Base-by-base conservation (phyloP, 2,329 filamentous ascomycete genomes). In the Botryotinia calthae region DNA sequence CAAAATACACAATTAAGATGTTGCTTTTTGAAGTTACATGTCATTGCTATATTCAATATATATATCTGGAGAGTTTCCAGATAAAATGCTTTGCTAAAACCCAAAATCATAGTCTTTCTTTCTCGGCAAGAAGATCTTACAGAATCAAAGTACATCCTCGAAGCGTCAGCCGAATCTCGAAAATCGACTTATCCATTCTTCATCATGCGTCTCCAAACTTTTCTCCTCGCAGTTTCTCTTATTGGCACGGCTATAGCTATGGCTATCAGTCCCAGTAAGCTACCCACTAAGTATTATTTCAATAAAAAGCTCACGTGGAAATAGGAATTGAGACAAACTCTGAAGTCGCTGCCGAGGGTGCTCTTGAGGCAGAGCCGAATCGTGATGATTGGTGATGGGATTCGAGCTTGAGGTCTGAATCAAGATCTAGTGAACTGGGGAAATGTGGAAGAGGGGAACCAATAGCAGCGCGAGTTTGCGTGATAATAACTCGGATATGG, bases 171-270 rank as follows among this genome's bases (percentile, higher is more conserved):
- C 34, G 22, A 56, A 28, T 16, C 51, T 46, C 22, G 31, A 67
- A 65, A 56, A 18, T 56, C 22, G 6, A 67, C 12, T 42, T 37
- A 56, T 4, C 42, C 9, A 28, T 25, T 42, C 16, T 42, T 31
- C 46, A 42, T 16, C 18, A 56, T 67, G 64, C 64, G 64, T 31
- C 34, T 67, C 37, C 64, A 25, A 42, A 28, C 2, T 34, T n/a
- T 56, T 8, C 64, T 67, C 64, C 46, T 67, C 25, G 48, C 48
- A 56, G 16, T 67, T 40, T 67, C 34, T 67, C 8, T 67, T 22
- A 56, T 67, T n/a, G 25, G 28, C 20, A 37, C 5, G 10, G n/a
- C 28, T 25, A 56, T 40, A 14, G 34, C 46, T 40, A 31, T 56
- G 18, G 48, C 10, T 25, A 54, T 67, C 42, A 22, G 46, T 10